A percentile compares a stretch with the other conserved stretches of the same genome.
Evolutionary conservation across 2,329 filamentous ascomycete genomes (phyloP).

Genomic region (Botryotinia narcissicola): DNA sequence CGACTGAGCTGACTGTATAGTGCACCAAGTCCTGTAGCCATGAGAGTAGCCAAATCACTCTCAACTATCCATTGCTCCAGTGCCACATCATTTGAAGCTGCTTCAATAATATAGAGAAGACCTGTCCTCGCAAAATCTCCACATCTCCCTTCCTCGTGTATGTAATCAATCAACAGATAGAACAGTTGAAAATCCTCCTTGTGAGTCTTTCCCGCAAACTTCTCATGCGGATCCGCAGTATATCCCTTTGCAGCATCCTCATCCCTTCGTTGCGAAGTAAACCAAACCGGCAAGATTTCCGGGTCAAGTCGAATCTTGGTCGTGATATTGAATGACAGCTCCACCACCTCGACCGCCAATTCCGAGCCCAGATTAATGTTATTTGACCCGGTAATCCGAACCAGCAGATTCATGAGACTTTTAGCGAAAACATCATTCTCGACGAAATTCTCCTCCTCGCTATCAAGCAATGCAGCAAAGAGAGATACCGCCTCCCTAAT

Average conservation of each 20-base stretch:
- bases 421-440: constrained; percentile 82
- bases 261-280: constrained; percentile 58
- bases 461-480: constrained; percentile 90
- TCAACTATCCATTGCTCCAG: constrained; percentile 97
- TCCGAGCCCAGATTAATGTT: constrained; percentile 72
- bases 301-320: constrained; percentile 93
- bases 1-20: constrained; percentile 65
- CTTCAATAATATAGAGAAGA: constrained; percentile 91
- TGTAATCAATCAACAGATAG: constrained; percentile 93
- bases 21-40: constrained; percentile 92
- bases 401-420: constrained; percentile 81
- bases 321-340: constrained; percentile 91
- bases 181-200: constrained; percentile 94
- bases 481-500: constrained; percentile 81
- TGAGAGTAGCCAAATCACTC: constrained; percentile 91
- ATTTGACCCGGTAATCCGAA: constrained; percentile 72
- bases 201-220: constrained; percentile 80
- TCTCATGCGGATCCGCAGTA: constrained; percentile 52
- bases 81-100: constrained; percentile 75
- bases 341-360: constrained; percentile 84
- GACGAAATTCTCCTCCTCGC: constrained; percentile 92
- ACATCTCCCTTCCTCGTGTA: constrained; percentile 90
- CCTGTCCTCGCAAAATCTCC: constrained; percentile 96
- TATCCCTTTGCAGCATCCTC: constrained; percentile 37
- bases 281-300: constrained; percentile 86